Conservation (phyloP, 352 stramenopile genomes). For the Albugo candida region DNA sequence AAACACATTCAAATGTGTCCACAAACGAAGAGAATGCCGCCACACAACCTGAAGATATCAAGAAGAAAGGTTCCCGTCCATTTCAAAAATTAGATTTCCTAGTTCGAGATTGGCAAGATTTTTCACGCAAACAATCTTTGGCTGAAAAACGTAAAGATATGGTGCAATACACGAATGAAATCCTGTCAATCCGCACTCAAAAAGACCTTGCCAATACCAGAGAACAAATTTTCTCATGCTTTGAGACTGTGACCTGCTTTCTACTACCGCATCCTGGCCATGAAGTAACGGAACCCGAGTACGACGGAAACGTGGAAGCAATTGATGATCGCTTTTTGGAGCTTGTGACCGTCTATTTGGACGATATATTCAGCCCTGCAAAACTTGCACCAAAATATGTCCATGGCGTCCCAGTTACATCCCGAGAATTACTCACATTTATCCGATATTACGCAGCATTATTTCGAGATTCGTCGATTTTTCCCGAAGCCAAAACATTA, state of each 20-base stretch:
- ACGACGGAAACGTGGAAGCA: constrained; percentile 85
- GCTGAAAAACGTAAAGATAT: constrained; percentile 85
- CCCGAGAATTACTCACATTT: constrained; percentile 88
- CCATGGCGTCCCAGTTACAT: constrained; percentile 83
- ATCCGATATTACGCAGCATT: constrained; percentile 93
- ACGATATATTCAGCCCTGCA: constrained; percentile 83
- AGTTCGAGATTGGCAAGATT: constrained; percentile 97
- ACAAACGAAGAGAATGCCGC: constrained; percentile 9
- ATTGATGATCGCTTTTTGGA: constrained; percentile 89
- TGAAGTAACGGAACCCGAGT: constrained; percentile 93
- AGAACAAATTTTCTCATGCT: constrained; percentile 94
- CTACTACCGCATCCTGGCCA: constrained; percentile 93
- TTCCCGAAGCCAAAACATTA: constrained; percentile 94
- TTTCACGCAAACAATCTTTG: constrained; percentile 79
- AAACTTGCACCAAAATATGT: constrained; percentile 88
- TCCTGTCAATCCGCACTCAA: constrained; percentile 84
- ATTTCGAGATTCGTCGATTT: constrained; percentile 90
- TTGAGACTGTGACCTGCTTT: constrained; percentile 90
- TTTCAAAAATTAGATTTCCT: constrained; percentile 99
- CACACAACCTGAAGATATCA: constrained; percentile 10
- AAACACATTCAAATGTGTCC: constrained; percentile 9
- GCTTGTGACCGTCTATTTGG: constrained; percentile 89
- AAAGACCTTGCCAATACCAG: constrained; percentile 87
- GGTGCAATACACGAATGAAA: constrained; percentile 84
- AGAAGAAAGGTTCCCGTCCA: constrained; percentile 28